Evolutionary conservation across 2,329 filamentous ascomycete genomes (phyloP), one percentile per base, ranked within the genome.

Genomic region (Alternaria longipes): DNA sequence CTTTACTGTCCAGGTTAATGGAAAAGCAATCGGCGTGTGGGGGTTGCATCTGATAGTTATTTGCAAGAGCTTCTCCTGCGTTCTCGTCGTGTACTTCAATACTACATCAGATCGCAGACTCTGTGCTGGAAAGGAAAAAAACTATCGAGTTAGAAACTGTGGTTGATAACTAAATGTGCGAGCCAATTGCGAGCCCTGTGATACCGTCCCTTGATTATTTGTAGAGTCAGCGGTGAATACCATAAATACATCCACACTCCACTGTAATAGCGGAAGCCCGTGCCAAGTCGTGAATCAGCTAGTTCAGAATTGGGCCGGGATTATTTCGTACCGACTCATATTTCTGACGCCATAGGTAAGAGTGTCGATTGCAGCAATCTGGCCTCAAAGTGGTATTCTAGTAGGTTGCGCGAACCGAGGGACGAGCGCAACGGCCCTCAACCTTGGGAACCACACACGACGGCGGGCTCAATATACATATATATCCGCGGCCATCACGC

Each of bases 11-110:
- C n/a, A 41, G 45, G 53, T 45, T 46, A 32, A 54, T 36, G 53
- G 56, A 67, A 66, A 60, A 52, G 49, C 53, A 63, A 54, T 30
- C 11, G 65, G 63, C 54, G 63, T 59, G 52, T 56, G 52, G 55
- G 58, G 54, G 24, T 59, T 60, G 60, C 62, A 58, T 67, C 44
- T 55, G 47, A 34, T 54, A 38, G 24, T 41, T 53, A 41, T 52
- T 56, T 56, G 57, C 57, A 54, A 53, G 36, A 32, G 44, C 51
- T 50, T 50, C 20, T 38, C 45, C 58, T 53, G 54, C 36, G 51
- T 63, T 58, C 53, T 59, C 44, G 52, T 46, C 50, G n/a, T 64
- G 60, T 67, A 65, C 47, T 56, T 58, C 50, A 56, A 24, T 58
- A 50, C 53, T 40, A 40, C 24, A 50, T 36, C 32, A 30, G 28